Base-by-base conservation (phyloP, 2,329 filamentous ascomycete species). In the Ophiostoma ips region DNA sequence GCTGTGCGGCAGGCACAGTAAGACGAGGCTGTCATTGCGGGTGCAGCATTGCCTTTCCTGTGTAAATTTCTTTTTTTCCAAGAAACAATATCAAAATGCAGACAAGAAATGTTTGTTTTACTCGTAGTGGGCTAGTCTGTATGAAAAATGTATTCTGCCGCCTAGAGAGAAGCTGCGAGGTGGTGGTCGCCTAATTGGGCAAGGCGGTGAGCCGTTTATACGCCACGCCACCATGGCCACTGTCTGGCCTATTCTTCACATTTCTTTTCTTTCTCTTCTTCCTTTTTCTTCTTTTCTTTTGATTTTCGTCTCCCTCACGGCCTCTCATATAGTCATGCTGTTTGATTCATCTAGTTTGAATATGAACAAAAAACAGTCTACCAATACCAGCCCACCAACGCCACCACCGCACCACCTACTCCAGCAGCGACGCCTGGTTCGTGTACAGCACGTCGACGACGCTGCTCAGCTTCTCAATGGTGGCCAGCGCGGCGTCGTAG, bases 391-490 rank as follows among this genome's bases (percentile, higher is more conserved):
- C 24, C 24, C 8, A 28, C 24, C 24, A 28, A 28, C 24, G 8
- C 24, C 8, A 28, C 24, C 24, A 28, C 24, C 24, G 5, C 24
- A 28, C 24, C 24, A 44, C 24, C 18, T 48, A 98, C 76, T 98
- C 92, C 59, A 98, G 73, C 75, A 94, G 73, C 53, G 87, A 94
- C 47, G 92, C 92, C 72, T 98, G 90, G 73, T 95, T 96, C 56
- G 87, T 89, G 75, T 96, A 98, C 62, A 98, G 72, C 58, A 94
- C 87, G 68, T 98, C 94, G 56, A 98, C 94, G 57, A 98, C 92
- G 63, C 83, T 94, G 72, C 88, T 90, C 66, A 98, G 69, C 79
- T 95, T 96, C 65, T 94, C 90, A 58, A 98, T 94, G 3, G 92
- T 98, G 55, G 87, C 81, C 61, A 98, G 72, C 4, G 94, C 94